These are phyloP conservation scores for Kluyveromyces dobzhanskii DNA, from an alignment of 805 yeast species.

Conservation along the genomic window DNA sequence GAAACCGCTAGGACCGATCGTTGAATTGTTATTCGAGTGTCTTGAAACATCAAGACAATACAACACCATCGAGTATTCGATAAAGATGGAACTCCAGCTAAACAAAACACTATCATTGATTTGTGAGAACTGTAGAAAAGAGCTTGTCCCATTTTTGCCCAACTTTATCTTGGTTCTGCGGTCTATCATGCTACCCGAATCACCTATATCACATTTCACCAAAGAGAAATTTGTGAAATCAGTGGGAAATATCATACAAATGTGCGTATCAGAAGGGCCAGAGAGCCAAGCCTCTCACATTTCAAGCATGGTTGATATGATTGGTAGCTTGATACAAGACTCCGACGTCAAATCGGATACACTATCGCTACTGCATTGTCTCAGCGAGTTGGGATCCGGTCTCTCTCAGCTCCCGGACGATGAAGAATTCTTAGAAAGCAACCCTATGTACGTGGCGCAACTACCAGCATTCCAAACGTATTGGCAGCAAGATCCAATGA, in stretches of 20 bases:
- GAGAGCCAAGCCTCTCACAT: slow-evolving; percentile 33
- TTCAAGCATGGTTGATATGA: slow-evolving; percentile 26
- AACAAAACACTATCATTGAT: slow-evolving; percentile 22
- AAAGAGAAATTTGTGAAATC: slow-evolving; percentile 52
- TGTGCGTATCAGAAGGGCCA: slow-evolving; percentile 37
- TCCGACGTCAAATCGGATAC: slow-evolving; percentile 36
- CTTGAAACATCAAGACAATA: slow-evolving; percentile 17
- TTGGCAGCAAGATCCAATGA: slow-evolving; percentile 43
- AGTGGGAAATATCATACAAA: slow-evolving; percentile 53
- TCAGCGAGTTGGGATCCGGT: slow-evolving; percentile 67
- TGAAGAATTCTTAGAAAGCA: slow-evolving; percentile 22
- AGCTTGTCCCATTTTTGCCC: slow-evolving; percentile 18
- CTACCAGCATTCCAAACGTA: slow-evolving; percentile 28
- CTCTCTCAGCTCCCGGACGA: slow-evolving; percentile 46
- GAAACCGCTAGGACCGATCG: slow-evolving; percentile 15
- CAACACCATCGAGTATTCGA: slow-evolving; percentile 11
- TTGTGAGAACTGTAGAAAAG: slow-evolving; percentile 24
- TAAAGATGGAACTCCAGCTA: slow-evolving; percentile 22
- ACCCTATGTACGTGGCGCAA: slow-evolving; percentile 15
- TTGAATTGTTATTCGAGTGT: slow-evolving; percentile 23
- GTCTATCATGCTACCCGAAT: slow-evolving; percentile 21
- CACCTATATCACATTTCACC: slow-evolving; percentile 23
- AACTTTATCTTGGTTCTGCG: slow-evolving; percentile 27
- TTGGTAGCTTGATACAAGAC: slow-evolving; percentile 18
- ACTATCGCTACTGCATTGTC: slow-evolving; percentile 49